phyloP scores from a whole-genome alignment of 352 stramenopile species.

The Pythium coloratum region DNA sequence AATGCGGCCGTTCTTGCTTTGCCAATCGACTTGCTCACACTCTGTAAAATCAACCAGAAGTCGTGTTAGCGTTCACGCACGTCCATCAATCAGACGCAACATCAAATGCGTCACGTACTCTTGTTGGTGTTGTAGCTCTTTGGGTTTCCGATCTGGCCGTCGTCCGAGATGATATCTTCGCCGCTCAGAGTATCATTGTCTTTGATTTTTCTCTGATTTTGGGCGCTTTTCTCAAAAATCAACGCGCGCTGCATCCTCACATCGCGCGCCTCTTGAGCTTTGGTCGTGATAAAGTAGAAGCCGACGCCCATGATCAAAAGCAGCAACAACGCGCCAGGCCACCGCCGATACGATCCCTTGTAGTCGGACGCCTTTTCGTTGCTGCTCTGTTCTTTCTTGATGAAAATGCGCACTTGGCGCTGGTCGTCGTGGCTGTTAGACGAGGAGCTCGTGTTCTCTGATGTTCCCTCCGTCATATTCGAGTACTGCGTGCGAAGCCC shows the following conservation, averaged over 20 bases:
- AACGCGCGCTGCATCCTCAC: conserved; percentile 23
- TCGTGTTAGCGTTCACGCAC: not conserved
- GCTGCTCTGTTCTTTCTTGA: conserved; percentile 18
- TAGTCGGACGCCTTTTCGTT: conserved; percentile 28
- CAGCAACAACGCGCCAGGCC: conserved; percentile 59
- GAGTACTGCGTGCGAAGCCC: conserved; percentile 19
- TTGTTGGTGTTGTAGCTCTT: conserved; percentile 52
- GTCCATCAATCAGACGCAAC: not conserved
- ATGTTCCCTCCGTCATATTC: not conserved
- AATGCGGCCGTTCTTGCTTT: conserved; percentile 75
- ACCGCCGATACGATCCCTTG: conserved; percentile 32
- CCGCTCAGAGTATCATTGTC: conserved; percentile 39
- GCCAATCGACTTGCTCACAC: conserved; percentile 70
- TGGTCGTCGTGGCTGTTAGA: conserved; percentile 13
- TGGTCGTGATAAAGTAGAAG: conserved; percentile 37
- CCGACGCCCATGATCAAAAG: conserved; percentile 37
- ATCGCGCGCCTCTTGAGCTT: conserved; percentile 35
- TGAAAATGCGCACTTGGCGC: conserved; percentile 15
- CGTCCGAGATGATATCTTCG: conserved; percentile 43
- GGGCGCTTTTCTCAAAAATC: conserved; percentile 39
- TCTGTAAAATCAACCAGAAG: conserved; percentile 18
- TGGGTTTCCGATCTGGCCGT: conserved; percentile 63
- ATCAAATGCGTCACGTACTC: conserved; percentile 15
- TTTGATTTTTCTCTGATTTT: conserved; percentile 44
- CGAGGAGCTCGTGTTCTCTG: conserved; percentile 8